Evolutionary conservation across 2,329 filamentous ascomycete genomes (phyloP).

Genomic region (Fusarium protoensiforme): DNA sequence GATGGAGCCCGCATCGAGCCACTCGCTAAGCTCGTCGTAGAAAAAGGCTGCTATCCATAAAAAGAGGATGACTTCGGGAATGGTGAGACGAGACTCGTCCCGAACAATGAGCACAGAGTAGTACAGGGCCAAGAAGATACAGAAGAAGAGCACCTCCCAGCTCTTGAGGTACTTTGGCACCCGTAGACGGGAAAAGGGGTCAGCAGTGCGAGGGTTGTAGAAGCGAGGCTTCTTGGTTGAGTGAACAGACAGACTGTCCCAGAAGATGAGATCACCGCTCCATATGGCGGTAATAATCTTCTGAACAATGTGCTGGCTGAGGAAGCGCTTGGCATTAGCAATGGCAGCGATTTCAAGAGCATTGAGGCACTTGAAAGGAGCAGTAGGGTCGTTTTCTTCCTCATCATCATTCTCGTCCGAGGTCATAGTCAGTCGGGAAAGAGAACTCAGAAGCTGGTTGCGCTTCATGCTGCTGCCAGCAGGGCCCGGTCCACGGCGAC

Average conservation of each 20-base stretch:
- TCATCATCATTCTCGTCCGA: constrained; percentile 48
- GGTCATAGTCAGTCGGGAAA: constrained; percentile 63
- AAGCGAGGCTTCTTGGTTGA: constrained; percentile 80
- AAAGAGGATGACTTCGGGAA: constrained; percentile 79
- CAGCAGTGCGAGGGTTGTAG: constrained; percentile 74
- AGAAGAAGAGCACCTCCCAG: constrained; percentile 86
- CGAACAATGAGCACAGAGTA: constrained; percentile 86
- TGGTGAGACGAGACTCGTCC: constrained; percentile 72
- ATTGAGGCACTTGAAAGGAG: constrained; percentile 82
- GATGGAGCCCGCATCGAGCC: constrained; percentile 84
- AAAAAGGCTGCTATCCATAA: constrained; percentile 89
- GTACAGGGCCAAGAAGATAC: constrained; percentile 80
- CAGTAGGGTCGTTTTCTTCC: constrained; percentile 71
- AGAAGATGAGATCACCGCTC: constrained; percentile 88
- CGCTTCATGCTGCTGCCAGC: constrained; percentile 57
- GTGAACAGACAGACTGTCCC: constrained; percentile 80
- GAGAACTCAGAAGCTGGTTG: constrained; percentile 62
- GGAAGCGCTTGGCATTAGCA: constrained; percentile 84
- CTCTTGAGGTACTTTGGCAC: constrained; percentile 88
- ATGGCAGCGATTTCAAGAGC: constrained; percentile 88
- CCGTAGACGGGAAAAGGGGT: constrained; percentile 79
- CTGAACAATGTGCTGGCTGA: constrained; percentile 83
- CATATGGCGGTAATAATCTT: constrained; percentile 87
- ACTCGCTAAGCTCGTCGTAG: constrained; percentile 88
- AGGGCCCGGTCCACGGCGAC: constrained; percentile 32